Base-by-base conservation (phyloP, 2,329 filamentous ascomycete species). In the Microthyrium microscopicum region DNA sequence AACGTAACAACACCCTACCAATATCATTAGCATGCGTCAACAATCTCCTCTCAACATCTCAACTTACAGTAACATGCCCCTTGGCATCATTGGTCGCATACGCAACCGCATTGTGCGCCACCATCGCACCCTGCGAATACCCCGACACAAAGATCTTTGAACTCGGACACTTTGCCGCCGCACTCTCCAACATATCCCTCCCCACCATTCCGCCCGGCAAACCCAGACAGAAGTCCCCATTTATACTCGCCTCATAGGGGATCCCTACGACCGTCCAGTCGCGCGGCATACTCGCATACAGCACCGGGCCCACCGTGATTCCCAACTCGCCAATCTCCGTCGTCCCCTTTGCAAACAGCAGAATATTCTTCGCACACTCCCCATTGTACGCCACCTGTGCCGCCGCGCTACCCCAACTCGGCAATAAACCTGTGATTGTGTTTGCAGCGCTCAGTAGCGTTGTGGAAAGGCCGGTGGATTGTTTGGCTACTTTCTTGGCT, bases 41-140 rank as follows among this genome's bases (percentile, higher is more conserved):
- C n/a, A n/a, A n/a, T n/a, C n/a, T n/a, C n/a, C n/a, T n/a, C n/a
- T n/a, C n/a, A n/a, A n/a, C 26, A 29, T n/a, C n/a, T 7, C 7
- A 29, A 34, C 25, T 34, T 11, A 34, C 7, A 17, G 16, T 16
- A 13, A 33, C 25, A 8, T 16, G 5, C 6, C 17, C 15, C 19
- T 13, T 20, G 3, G 8, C 17, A 8, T 35, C 24, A n/a, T 16
- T 12, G 4, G 17, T 7, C 15, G 8, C 15, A n/a, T 9, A 17
- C 17, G 11, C 17, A 7, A 31, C 26, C 17, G 33, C 28, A 18
- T 35, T 34, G 7, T 8, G 7, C 8, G 33, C 28, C 13, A 35
- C 33, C 7, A 8, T 6, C 7, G 33, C 33, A 21, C 33, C 33
- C 29, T 35, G 33, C 9, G 28, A 34, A 18, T 35, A 35, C 6